Conservation (phyloP, 2,329 filamentous ascomycete genomes). For the Cladosporium sphaerospermum region DNA sequence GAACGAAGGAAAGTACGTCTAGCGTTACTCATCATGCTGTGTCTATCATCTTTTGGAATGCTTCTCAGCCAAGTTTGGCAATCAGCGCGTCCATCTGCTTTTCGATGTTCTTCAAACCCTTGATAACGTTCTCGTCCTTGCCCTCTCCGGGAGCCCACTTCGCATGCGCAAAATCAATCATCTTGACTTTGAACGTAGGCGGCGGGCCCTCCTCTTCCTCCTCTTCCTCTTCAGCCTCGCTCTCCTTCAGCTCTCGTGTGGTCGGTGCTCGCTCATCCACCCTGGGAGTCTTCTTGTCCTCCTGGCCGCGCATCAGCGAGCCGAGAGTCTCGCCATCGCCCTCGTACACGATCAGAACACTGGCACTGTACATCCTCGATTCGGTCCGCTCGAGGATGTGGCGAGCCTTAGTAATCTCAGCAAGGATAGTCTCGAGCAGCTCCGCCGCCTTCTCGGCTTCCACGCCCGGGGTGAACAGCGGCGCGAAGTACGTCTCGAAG, state of each 20-base stretch:
- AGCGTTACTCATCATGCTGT: background rate
- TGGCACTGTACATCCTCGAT: conserved; percentile 62
- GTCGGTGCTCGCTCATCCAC: conserved; percentile 20
- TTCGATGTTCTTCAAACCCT: conserved; percentile 47
- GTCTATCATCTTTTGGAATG: background rate
- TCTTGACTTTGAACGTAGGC: conserved; percentile 69
- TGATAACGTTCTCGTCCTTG: conserved; percentile 83
- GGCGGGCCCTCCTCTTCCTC: conserved; percentile 47
- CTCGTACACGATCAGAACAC: conserved; percentile 60
- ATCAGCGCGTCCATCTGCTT: conserved; percentile 28
- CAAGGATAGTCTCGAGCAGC: conserved; percentile 39
- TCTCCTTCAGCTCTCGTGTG: conserved; percentile 39
- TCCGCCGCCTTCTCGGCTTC: conserved; percentile 32
- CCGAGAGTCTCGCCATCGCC: conserved; percentile 53
- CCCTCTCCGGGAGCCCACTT: conserved; percentile 74
- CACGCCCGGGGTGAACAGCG: conserved; percentile 33
- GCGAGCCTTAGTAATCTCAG: conserved; percentile 36
- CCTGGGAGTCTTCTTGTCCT: conserved; percentile 24
- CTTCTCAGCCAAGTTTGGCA: conserved; percentile 18
- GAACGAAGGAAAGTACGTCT: background rate
- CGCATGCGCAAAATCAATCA: conserved; percentile 97
- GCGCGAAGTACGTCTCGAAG: conserved; percentile 51
- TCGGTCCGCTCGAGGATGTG: conserved; percentile 56
- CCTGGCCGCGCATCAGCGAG: conserved; percentile 38
- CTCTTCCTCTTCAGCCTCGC: conserved; percentile 50